Conservation (phyloP, 2,329 filamentous ascomycete species). For the Sclerotinia subarctica region DNA sequence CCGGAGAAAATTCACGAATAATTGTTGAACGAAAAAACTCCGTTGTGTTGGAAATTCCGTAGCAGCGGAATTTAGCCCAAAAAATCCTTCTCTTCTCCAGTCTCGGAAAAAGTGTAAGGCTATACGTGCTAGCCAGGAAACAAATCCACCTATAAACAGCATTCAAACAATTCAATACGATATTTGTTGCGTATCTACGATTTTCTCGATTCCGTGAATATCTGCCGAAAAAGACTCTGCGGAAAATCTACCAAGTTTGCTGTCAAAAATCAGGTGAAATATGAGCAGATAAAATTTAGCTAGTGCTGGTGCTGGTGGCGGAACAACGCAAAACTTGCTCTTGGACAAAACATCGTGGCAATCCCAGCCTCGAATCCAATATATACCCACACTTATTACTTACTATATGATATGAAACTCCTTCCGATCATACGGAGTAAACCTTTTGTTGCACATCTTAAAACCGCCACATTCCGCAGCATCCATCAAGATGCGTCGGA, state of each 20-base stretch:
- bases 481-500: neutral
- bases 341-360: neutral
- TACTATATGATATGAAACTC: neutral
- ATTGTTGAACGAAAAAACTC: neutral
- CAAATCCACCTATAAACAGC: constrained; percentile 5
- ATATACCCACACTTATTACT: neutral
- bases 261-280: neutral
- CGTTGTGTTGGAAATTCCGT: neutral
- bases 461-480: constrained; percentile 17
- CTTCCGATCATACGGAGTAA: neutral
- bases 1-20: too few relatives aligned
- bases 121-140: neutral
- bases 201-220: neutral
- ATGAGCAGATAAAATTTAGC: neutral
- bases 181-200: constrained; percentile 8
- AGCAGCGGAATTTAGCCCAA: neutral
- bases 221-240: neutral
- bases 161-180: neutral
- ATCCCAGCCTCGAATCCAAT: neutral
- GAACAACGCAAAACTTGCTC: neutral
- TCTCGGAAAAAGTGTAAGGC: neutral
- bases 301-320: neutral
- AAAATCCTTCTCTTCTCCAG: neutral
- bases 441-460: constrained; percentile 1
- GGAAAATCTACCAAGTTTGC: neutral